A percentile compares a stretch with the other conserved stretches of the same genome.
Conservation (phyloP, 306 rosid species). For the Senna siamea region DNA sequence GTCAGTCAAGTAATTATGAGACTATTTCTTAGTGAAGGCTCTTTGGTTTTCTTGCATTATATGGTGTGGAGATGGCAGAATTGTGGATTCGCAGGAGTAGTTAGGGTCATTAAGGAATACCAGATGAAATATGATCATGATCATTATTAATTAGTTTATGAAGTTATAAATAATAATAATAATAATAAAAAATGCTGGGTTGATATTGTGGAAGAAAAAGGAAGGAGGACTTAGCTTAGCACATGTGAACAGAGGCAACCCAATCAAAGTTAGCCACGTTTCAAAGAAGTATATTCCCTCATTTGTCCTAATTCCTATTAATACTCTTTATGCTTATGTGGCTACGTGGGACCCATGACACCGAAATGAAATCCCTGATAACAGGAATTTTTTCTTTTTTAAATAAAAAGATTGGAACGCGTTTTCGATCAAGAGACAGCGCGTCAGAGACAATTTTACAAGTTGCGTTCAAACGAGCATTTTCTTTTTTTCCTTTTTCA, state of each 20-base stretch:
- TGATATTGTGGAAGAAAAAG: background rate
- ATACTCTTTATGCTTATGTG: background rate
- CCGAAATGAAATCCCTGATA: background rate
- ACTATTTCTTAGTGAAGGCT: background rate
- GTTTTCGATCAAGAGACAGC: conserved; percentile 39
- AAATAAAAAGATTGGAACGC: background rate
- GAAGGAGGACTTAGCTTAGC: background rate
- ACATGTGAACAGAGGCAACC: background rate
- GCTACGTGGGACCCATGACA: conserved; percentile 28
- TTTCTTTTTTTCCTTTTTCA: background rate
- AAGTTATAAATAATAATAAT: background rate
- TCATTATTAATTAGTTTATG: background rate
- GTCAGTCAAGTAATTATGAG: background rate
- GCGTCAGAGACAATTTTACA: conserved; percentile 35
- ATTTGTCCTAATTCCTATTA: background rate
- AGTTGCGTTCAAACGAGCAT: conserved; percentile 13
- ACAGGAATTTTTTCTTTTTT: background rate
- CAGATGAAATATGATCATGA: background rate
- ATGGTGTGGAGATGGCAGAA: background rate
- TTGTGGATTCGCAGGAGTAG: background rate
- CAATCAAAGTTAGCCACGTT: conserved; percentile 1
- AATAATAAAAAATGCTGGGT: too few species aligned
- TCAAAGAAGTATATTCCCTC: background rate
- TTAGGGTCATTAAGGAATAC: background rate
- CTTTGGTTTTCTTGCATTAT: background rate